Evolutionary conservation across 305 asterid genomes (phyloP).

Genomic region (Fraxinus platypoda): DNA sequence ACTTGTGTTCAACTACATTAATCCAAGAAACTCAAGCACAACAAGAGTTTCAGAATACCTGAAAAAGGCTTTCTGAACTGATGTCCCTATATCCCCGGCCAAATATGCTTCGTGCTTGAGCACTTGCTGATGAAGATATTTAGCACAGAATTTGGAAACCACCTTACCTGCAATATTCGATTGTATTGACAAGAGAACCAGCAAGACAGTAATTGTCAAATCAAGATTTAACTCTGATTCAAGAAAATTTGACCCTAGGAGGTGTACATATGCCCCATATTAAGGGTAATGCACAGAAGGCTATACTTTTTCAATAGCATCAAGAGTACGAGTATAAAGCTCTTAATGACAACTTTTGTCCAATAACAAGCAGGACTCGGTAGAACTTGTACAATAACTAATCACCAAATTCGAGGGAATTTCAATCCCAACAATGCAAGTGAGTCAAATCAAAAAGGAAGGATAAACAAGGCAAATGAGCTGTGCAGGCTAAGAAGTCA

Average conservation of each 20-base stretch:
- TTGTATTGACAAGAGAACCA: neutral
- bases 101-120: conserved; percentile 82
- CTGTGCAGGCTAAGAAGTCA: neutral
- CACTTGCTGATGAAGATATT: conserved; percentile 91
- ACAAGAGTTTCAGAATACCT: conserved; percentile 41
- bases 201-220: neutral
- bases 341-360: neutral
- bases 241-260: neutral
- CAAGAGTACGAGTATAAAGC: neutral
- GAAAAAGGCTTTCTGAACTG: conserved; percentile 78
- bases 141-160: conserved; percentile 94
- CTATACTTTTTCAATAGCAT: neutral
- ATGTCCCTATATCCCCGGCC: conserved; percentile 78
- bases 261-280: neutral
- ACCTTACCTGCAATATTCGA: conserved; percentile 70
- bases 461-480: neutral
- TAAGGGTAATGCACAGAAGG: neutral
- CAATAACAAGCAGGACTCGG: neutral
- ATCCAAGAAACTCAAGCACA: neutral
- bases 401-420: neutral
- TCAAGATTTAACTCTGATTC: neutral
- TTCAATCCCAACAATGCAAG: neutral
- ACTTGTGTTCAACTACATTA: neutral
- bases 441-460: neutral
- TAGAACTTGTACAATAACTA: neutral